Evolutionary conservation across 2,329 filamentous ascomycete species (phyloP).

Genomic region (Fusarium subtropicale): DNA sequence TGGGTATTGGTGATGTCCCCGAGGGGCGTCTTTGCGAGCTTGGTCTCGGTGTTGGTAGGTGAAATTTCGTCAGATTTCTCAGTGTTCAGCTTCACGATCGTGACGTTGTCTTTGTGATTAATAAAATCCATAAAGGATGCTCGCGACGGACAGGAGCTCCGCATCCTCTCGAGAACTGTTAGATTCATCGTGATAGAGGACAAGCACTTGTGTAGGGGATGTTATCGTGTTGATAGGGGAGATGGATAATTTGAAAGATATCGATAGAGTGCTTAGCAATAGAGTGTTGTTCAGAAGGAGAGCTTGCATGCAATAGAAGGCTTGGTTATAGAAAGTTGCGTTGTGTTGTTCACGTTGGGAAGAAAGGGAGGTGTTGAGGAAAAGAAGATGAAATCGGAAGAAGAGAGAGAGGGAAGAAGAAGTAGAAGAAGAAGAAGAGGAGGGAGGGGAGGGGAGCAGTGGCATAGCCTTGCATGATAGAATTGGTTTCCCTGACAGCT

Average conservation of each 20-base stretch:
- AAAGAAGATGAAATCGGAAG: neutral
- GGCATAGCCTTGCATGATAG: neutral
- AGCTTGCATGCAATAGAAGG: neutral
- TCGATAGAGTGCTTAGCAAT: neutral
- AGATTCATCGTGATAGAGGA: neutral
- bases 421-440: neutral
- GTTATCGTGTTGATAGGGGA: neutral
- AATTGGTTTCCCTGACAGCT: neutral
- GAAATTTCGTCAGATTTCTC: neutral
- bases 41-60: neutral
- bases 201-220: neutral
- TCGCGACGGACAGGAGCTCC: constrained; percentile 4
- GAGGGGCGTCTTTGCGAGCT: neutral
- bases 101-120: neutral
- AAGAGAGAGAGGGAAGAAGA: neutral
- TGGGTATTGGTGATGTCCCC: neutral
- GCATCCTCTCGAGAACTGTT: constrained; percentile 4
- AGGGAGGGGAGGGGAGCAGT: constrained; percentile 1
- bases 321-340: neutral
- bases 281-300: neutral
- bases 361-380: neutral
- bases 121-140: constrained; percentile 15
- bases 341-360: neutral
- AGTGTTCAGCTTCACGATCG: neutral
- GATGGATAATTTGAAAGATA: neutral